A percentile compares a stretch with the other conserved stretches of the same genome.
Conservation (phyloP, 2,329 filamentous ascomycete genomes). For the Cladosporium austrohemisphaericum region DNA sequence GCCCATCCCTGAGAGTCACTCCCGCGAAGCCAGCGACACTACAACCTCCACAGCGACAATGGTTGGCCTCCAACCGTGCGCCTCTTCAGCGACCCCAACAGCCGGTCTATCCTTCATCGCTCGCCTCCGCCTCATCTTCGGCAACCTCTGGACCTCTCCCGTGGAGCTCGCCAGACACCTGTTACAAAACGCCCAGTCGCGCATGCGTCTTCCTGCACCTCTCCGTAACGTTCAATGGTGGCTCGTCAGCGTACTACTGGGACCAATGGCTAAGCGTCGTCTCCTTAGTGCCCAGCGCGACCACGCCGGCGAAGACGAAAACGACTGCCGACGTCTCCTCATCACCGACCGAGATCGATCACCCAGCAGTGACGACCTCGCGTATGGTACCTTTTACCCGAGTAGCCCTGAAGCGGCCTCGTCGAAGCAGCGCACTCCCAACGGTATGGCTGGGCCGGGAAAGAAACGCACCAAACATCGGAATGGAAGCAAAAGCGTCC, state of each 20-base stretch:
- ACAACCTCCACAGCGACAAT: constrained; percentile 8
- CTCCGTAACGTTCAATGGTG: constrained; percentile 35
- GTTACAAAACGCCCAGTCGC: constrained; percentile 27
- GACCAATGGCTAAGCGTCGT: constrained; percentile 35
- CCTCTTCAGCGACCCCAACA: not conserved
- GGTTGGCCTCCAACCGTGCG: constrained; percentile 1
- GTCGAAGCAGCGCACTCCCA: constrained; percentile 15
- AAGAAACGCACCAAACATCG: constrained; percentile 21
- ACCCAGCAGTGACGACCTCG: constrained; percentile 17
- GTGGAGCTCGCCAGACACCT: constrained; percentile 30
- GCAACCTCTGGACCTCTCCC: constrained; percentile 28
- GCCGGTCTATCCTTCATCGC: constrained; percentile 13
- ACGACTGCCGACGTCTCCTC: constrained; percentile 2
- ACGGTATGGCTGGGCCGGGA: constrained; percentile 23
- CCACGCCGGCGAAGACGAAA: not conserved
- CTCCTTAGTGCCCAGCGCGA: constrained; percentile 13
- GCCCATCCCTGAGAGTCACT: constrained; percentile 11
- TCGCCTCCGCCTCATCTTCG: constrained; percentile 26
- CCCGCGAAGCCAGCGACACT: constrained; percentile 5
- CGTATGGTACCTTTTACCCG: constrained; percentile 25
- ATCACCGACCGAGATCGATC: not conserved
- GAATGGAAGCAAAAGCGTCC: not conserved
- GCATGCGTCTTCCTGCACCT: constrained; percentile 27
- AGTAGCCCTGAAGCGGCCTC: not conserved
- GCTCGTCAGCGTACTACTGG: constrained; percentile 31